Conservation (phyloP, 805 yeast species). For the Metschnikowia matae region DNA sequence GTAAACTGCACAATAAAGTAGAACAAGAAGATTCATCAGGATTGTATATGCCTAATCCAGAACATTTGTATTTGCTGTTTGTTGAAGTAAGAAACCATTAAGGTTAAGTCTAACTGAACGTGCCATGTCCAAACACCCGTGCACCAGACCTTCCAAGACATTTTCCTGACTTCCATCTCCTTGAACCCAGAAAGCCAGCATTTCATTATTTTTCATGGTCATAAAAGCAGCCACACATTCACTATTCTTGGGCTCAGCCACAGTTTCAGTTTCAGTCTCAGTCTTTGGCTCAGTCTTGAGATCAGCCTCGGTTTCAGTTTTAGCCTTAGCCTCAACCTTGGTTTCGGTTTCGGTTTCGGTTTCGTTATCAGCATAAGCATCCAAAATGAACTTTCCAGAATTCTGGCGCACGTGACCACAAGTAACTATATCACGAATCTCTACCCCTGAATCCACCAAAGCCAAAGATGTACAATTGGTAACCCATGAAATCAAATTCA, state of each 20-base stretch:
- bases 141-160: slow-evolving; percentile 27
- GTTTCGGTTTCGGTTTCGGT: too few relatives aligned
- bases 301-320: too few relatives aligned
- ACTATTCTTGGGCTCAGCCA: neutral
- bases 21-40: too few relatives aligned
- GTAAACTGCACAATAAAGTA: too few relatives aligned
- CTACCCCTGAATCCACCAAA: slow-evolving; percentile 79
- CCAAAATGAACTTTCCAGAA: slow-evolving; percentile 3
- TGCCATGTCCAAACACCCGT: slow-evolving; percentile 44
- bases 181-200: slow-evolving; percentile 57
- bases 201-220: slow-evolving; percentile 51
- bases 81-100: slow-evolving; percentile 39
- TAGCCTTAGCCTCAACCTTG: too few relatives aligned
- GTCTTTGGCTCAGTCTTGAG: too few relatives aligned
- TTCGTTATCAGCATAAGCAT: too few relatives aligned
- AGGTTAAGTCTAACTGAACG: slow-evolving; percentile 40
- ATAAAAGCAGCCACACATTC: slow-evolving; percentile 44
- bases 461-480: slow-evolving; percentile 70
- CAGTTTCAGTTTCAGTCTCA: too few relatives aligned
- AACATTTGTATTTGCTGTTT: slow-evolving; percentile 2
- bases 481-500: slow-evolving; percentile 46
- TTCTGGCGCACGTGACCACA: slow-evolving; percentile 45
- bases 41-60: neutral
- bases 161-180: slow-evolving; percentile 27
- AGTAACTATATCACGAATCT: slow-evolving; percentile 71